phyloP scores from a whole-genome alignment of 1,139 yeast genomes.

The Lodderomyces pseudojiufengensis region DNA sequence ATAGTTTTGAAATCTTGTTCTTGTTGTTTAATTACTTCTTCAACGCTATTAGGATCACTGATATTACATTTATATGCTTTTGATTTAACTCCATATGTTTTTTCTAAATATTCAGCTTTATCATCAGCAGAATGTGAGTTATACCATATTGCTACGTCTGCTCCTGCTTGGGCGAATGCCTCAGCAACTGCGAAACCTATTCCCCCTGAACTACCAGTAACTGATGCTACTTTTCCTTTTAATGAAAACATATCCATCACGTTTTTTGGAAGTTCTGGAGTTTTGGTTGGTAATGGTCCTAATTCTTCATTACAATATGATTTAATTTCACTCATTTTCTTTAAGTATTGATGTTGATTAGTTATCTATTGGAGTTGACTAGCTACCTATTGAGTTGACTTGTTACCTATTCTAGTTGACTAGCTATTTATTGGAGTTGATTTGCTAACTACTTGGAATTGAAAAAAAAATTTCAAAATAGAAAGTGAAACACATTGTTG shows the following conservation, averaged over 20 bases:
- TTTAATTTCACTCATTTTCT: constrained; percentile 12
- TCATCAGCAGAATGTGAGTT: constrained; percentile 53
- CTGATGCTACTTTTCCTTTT: constrained; percentile 83
- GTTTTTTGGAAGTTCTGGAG: constrained; percentile 27
- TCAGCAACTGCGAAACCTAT: constrained; percentile 83
- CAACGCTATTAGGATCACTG: constrained; percentile 57
- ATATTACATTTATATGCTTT: constrained; percentile 74
- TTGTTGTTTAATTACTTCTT: constrained; percentile 52
- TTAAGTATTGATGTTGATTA: too few species aligned
- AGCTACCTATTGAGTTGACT: too few species aligned
- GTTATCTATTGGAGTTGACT: too few species aligned
- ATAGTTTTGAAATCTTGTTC: constrained; percentile 70
- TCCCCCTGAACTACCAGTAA: constrained; percentile 85
- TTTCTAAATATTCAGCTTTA: constrained; percentile 53
- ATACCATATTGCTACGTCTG: constrained; percentile 81
- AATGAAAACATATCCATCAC: constrained; percentile 56
- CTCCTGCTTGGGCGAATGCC: constrained; percentile 88
- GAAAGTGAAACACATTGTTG: too few species aligned
- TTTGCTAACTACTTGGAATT: too few species aligned
- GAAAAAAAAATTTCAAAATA: too few species aligned
- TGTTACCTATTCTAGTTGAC: too few species aligned
- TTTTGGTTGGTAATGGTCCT: constrained; percentile 27
- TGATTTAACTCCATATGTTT: constrained; percentile 62
- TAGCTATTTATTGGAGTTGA: too few species aligned
- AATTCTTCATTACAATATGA: constrained; percentile 23